Evolutionary conservation across 1,284 basidiomycete species (phyloP).

Genomic region (Schizopora paradoxa): DNA sequence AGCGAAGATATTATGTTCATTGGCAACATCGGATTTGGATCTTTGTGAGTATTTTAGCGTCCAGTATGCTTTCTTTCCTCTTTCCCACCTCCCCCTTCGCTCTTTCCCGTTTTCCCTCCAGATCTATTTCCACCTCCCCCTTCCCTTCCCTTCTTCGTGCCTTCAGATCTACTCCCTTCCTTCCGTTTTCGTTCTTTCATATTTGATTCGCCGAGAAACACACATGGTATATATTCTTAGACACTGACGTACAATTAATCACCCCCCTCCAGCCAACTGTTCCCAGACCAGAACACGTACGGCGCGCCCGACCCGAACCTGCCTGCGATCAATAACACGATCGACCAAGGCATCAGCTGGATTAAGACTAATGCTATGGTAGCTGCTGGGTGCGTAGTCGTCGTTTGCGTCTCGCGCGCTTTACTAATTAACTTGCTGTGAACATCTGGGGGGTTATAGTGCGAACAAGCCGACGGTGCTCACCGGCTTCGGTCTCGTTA

Average conservation of each 20-base stretch:
- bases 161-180: too few relatives aligned
- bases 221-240: too few relatives aligned
- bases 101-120: background rate
- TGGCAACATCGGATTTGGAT: slow-evolving; percentile 48
- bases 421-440: slow-evolving; percentile 7
- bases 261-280: slow-evolving; percentile 36
- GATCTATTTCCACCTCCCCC: background rate
- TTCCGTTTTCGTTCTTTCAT: too few relatives aligned
- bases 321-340: slow-evolving; percentile 44
- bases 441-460: too few relatives aligned
- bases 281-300: slow-evolving; percentile 62
- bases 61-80: slow-evolving; percentile 1
- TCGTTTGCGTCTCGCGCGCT: slow-evolving; percentile 2
- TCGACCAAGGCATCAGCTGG: slow-evolving; percentile 49
- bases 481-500: slow-evolving; percentile 58
- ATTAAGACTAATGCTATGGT: slow-evolving; percentile 44
- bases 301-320: slow-evolving; percentile 39
- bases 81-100: background rate
- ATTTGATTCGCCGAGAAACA: too few relatives aligned
- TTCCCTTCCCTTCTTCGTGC: too few relatives aligned
- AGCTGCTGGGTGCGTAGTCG: slow-evolving; percentile 36
- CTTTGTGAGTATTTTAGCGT: slow-evolving; percentile 31
- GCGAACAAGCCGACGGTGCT: slow-evolving; percentile 52
- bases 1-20: slow-evolving; percentile 58
- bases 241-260: background rate